Base-by-base conservation (phyloP, 1,139 yeast species). In the Pneumocystis canis region DNA sequence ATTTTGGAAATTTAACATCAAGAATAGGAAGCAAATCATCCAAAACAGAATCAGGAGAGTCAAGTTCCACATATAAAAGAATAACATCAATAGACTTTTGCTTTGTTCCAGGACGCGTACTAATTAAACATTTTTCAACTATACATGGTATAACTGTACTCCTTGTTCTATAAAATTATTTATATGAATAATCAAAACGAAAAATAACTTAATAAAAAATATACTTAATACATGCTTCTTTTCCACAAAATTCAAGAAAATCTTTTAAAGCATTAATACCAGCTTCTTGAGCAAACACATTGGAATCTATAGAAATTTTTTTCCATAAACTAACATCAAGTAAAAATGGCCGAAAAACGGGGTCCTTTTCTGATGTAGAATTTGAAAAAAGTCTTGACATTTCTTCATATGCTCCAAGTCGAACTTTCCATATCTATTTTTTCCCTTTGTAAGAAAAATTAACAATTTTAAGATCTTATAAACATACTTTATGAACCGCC, bases 241-340 rank as follows among this genome's bases (percentile, higher is more conserved):
- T 70, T 0, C 85, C 87, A 1, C 88, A 89, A 69, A 73, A 80
- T 69, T 82, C 81, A 63, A 87, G 75, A 68, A 82, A 81, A n/a
- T 81, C 79, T 16, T 74, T 74, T 32, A 87, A 73, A 5, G 87
- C 78, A 14, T 76, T 73, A 53, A 89, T 76, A 14, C 89, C 97
- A 0, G 86, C 76, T 71, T 92, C 97, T 69, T 89, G 96, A 0
- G 98, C 96, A 30, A 87, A 95, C 18, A 89, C 97, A 72, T 92
- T 92, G 58, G 85, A 73, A 72, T 92, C 99, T 6, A 81, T 78
- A 11, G 86, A 82, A 53, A 84, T 79, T 68, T 79, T 80, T 68
- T 80, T 83, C 68, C 83, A 74, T 14, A 78, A 63, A 16, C 82
- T 85, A 1, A 84, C 80, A 64, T 79, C 80, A 31, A 73, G 71